A percentile compares a stretch with the other conserved stretches of the same genome.
These are phyloP conservation scores for Cunninghamia lanceolata DNA, from an alignment of 75 land plant species.

Conservation along the genomic window DNA sequence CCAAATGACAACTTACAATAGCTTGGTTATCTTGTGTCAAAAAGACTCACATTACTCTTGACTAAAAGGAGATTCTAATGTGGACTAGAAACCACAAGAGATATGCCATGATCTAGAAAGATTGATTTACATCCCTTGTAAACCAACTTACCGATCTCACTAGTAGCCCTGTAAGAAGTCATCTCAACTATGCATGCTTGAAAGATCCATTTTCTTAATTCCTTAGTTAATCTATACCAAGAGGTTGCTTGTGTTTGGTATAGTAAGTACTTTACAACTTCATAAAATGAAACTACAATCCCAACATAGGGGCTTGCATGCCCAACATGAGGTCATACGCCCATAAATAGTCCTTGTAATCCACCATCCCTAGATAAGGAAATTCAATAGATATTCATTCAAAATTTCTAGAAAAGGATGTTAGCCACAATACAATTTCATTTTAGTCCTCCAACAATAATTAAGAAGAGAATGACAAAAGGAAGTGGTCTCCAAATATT, in stretches of 20 bases:
- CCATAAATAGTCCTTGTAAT: slow-evolving; percentile 68
- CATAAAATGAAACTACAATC: slow-evolving; percentile 94
- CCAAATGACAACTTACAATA: neutral
- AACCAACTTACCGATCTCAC: neutral
- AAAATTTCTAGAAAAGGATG: neutral
- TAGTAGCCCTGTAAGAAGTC: neutral
- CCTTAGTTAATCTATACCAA: neutral
- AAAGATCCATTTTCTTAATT: neutral
- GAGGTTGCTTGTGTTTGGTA: slow-evolving; percentile 33
- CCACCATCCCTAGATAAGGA: slow-evolving; percentile 73
- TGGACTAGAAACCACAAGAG: neutral
- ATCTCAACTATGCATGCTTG: neutral
- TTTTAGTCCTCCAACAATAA: neutral
- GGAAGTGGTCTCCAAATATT: slow-evolving; percentile 77
- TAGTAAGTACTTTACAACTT: slow-evolving; percentile 67
- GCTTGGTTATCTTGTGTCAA: neutral
- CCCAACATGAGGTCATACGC: slow-evolving; percentile 84
- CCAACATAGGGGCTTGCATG: slow-evolving; percentile 95
- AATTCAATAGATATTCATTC: neutral
- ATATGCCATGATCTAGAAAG: neutral
- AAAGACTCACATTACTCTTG: neutral
- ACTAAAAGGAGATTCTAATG: neutral
- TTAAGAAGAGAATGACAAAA: neutral
- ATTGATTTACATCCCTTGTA: neutral
- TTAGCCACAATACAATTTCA: neutral